Evolutionary conservation across 164 flowering plant genomes (phyloP).

Genomic region (Buxus sempervirens): DNA sequence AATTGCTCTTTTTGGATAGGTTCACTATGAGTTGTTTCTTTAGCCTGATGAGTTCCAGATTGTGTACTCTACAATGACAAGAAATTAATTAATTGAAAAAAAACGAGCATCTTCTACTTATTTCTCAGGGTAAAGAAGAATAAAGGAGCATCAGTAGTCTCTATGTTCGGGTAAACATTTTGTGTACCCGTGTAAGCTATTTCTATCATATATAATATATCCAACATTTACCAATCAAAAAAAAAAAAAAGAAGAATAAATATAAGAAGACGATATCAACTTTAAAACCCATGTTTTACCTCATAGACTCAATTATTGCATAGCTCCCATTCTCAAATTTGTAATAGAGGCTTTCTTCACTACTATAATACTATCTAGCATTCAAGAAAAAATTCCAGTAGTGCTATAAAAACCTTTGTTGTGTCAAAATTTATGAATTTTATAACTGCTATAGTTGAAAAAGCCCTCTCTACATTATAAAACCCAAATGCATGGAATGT

Average conservation of each 20-base stretch:
- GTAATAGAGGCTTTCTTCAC: slow-evolving; percentile 76
- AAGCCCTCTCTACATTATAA: too few species aligned
- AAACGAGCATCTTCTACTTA: neutral
- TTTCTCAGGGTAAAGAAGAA: neutral
- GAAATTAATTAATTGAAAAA: neutral
- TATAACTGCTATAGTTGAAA: too few species aligned
- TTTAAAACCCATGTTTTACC: slow-evolving; percentile 21
- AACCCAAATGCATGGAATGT: too few species aligned
- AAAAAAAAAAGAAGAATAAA: too few species aligned
- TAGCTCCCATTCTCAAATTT: slow-evolving; percentile 79
- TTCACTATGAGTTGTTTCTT: slow-evolving; percentile 16
- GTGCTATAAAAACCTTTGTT: slow-evolving; percentile 30
- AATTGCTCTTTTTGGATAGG: slow-evolving; percentile 18
- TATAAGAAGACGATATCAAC: neutral
- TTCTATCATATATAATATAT: too few species aligned
- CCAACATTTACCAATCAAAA: too few species aligned
- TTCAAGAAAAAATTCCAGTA: slow-evolving; percentile 80
- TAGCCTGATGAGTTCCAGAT: slow-evolving; percentile 10
- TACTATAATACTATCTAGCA: slow-evolving; percentile 88
- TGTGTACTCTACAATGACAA: slow-evolving; percentile 22
- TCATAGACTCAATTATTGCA: slow-evolving; percentile 49
- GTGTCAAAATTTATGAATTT: too few species aligned
- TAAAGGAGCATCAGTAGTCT: neutral
- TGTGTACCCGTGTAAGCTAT: too few species aligned
- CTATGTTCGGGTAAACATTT: too few species aligned